Conservation (phyloP, 2,329 filamentous ascomycete species). For the Aspergillus glaucus region DNA sequence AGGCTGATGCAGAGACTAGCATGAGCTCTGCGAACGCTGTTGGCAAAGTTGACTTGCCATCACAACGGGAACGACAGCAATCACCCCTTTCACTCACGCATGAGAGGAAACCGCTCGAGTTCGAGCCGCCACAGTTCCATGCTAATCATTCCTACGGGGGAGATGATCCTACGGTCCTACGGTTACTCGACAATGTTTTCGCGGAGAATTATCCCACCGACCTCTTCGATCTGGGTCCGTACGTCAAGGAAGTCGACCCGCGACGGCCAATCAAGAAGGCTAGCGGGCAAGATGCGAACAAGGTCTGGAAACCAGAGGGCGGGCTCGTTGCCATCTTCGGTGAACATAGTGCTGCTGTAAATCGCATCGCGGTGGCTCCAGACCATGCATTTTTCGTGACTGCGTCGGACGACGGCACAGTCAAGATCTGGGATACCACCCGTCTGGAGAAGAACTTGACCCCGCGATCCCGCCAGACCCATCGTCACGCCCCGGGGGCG, state of each 20-base stretch:
- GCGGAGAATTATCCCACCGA: constrained; percentile 57
- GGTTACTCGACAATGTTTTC: constrained; percentile 77
- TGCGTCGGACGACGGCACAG: constrained; percentile 80
- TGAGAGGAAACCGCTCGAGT: constrained; percentile 20
- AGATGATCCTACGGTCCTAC: constrained; percentile 58
- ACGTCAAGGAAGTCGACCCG: constrained; percentile 61
- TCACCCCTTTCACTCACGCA: constrained; percentile 33
- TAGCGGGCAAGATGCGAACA: constrained; percentile 48
- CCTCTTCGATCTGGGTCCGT: constrained; percentile 65
- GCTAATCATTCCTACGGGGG: constrained; percentile 79
- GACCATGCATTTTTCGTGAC: constrained; percentile 95
- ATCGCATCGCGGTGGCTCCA: constrained; percentile 72
- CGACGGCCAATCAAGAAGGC: constrained; percentile 49
- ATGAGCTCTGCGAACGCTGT: constrained; percentile 60
- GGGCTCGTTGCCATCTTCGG: constrained; percentile 80
- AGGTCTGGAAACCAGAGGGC: constrained; percentile 76
- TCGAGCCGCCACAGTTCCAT: constrained; percentile 43
- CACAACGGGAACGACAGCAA: constrained; percentile 34
- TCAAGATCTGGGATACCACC: constrained; percentile 89
- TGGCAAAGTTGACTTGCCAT: constrained; percentile 55
- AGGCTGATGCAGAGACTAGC: constrained; percentile 59
- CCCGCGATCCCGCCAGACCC: constrained; percentile 77
- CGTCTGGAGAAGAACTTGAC: constrained; percentile 87
- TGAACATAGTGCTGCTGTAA: constrained; percentile 78
- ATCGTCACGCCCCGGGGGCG: constrained; percentile 64